A percentile compares a stretch with the other conserved stretches of the same genome.
phyloP scores from a whole-genome alignment of 2,329 filamentous ascomycete species.

The Dothideomycetes sp. region DNA sequence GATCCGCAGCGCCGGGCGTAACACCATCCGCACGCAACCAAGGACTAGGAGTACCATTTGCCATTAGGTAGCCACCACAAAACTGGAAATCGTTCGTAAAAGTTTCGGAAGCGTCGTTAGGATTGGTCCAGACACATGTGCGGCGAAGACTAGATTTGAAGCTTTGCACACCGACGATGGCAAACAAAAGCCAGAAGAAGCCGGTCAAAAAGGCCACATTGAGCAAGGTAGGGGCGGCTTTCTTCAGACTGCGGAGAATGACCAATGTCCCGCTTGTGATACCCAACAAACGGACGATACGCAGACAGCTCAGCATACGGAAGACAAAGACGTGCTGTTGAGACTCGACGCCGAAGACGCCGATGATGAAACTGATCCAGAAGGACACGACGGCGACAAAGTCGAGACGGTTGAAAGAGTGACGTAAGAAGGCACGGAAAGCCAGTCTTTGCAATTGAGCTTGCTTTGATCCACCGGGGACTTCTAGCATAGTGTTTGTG shows the following conservation, averaged over 20 bases:
- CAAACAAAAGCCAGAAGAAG: conserved; percentile 97
- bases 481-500: conserved; percentile 30
- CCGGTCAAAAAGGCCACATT: conserved; percentile 89
- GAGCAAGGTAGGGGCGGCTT: conserved; percentile 81
- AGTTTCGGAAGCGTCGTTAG: conserved; percentile 38
- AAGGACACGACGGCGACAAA: conserved; percentile 91
- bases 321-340: conserved; percentile 74
- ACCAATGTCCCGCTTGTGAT: conserved; percentile 92
- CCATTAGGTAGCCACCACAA: conserved; percentile 73
- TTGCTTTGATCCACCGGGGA: conserved; percentile 57
- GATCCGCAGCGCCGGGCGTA: conserved; percentile 39
- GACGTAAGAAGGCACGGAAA: conserved; percentile 81
- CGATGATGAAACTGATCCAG: conserved; percentile 79
- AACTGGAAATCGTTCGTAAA: conserved; percentile 58
- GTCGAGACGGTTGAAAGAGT: conserved; percentile 92
- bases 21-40: conserved; percentile 56
- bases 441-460: conserved; percentile 80
- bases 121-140: conserved; percentile 43
- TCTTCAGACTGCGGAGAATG: conserved; percentile 89
- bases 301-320: conserved; percentile 90
- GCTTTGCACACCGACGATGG: conserved; percentile 91
- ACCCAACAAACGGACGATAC: conserved; percentile 81
- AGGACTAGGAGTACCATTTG: conserved; percentile 35
- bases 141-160: conserved; percentile 53
- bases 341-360: conserved; percentile 59